Evolutionary conservation across 1,139 yeast species (phyloP).

Genomic region (Candida dubliniensis): DNA sequence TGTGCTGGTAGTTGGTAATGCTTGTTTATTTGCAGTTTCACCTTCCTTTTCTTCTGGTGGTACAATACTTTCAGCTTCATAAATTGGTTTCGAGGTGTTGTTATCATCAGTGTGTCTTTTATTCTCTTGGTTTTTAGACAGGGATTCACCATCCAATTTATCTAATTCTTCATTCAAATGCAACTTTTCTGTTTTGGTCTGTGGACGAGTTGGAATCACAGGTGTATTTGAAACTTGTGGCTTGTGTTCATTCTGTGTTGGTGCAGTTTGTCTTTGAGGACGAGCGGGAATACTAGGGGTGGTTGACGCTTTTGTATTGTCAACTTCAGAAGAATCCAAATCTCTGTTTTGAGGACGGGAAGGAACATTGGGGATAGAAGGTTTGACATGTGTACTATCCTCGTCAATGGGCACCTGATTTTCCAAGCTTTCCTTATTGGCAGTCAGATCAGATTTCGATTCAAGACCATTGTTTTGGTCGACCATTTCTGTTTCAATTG

Average conservation of each 20-base stretch:
- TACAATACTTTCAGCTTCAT: neutral
- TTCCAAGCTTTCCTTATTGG: neutral
- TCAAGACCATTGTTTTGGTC: neutral
- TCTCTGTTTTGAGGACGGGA: neutral
- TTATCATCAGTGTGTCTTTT: neutral
- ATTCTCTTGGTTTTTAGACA: too few species aligned
- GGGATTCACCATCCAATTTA: too few species aligned
- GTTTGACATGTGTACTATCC: too few species aligned
- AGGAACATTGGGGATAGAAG: neutral
- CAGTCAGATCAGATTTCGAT: too few species aligned
- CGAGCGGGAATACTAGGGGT: conserved; percentile 15
- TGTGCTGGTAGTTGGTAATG: neutral
- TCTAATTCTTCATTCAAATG: too few species aligned
- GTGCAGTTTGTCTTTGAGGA: conserved; percentile 6
- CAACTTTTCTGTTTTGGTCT: neutral
- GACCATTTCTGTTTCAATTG: neutral
- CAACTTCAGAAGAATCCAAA: neutral
- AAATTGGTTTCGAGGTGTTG: neutral
- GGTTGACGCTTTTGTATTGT: neutral
- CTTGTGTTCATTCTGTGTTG: conserved; percentile 1
- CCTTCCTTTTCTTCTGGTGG: too few species aligned
- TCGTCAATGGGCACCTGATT: neutral
- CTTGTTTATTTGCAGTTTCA: too few species aligned
- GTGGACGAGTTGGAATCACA: conserved; percentile 15
- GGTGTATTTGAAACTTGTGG: conserved; percentile 10